Evolutionary conservation across 768 basidiomycete genomes (phyloP), one percentile per base, ranked within the genome.

Genomic region (Pisolithus tinctorius): DNA sequence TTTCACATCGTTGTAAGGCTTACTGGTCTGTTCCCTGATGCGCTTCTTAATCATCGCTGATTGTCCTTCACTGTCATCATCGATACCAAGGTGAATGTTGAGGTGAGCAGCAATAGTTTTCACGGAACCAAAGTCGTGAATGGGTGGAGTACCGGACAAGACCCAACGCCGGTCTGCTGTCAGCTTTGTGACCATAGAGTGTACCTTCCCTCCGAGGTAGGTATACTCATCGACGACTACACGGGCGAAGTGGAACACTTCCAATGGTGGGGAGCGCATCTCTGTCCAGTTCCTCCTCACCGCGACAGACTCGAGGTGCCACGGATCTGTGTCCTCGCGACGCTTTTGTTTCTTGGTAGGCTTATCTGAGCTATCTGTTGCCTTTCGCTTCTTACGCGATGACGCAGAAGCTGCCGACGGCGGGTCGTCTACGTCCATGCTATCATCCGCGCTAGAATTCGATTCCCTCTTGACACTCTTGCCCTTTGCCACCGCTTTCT

Each of bases 161-260:
- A 97, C 90, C 94, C 94, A 97, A 50, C 84, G 86, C 41, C 89
- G 78, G 46, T 86, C 83, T 0, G 89, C 84, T 10, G 82, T 80
- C 20, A 94, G 69, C 45, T 78, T 79, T 3, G 88, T 90, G 36
- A 95, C 78, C 59, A 93, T 75, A 3, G 88, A 76, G 55, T 88
- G 86, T 6, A 84, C 76, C 59, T 87, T 84, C 49, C 88, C 90
- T 25, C 85, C 82, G 23, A 94, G 76, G 61, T 97, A 96, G 1
- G 93, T 94, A 66, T 94, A 97, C 63, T 97, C 93, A 68, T 96
- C 94, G 39, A 95, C 83, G 47, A 97, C 86, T 27, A 88, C 79
- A 5, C 93, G 85, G 4, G 88, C 74, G 64, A 89, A 96, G 61
- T 93, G 81, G 80, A 97, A 96, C 76, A 93, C 86, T 67, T 95